Conservation (phyloP, 148 eudicot species). For the Camellia japonica region DNA sequence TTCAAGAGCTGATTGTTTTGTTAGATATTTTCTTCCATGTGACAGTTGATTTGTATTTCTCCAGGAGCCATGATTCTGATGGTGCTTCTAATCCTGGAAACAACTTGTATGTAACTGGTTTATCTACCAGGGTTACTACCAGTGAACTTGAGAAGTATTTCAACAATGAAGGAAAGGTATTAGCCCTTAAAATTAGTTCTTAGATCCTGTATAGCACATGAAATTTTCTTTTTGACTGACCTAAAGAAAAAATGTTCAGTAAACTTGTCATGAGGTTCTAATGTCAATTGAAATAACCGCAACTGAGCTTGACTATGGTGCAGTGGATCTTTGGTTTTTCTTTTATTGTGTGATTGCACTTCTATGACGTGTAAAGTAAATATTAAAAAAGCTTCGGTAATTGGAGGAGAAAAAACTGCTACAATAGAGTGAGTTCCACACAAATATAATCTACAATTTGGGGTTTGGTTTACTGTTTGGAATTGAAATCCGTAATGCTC, state of each 20-base stretch:
- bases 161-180: conserved; percentile 70
- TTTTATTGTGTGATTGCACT: not conserved
- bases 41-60: conserved; percentile 16
- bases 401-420: not conserved
- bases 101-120: conserved; percentile 70
- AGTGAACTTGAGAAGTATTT: conserved; percentile 63
- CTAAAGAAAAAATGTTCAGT: not conserved
- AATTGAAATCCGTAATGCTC: not conserved
- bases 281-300: not conserved
- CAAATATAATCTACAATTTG: not conserved
- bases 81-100: conserved; percentile 63
- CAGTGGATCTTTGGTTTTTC: conserved; percentile 2
- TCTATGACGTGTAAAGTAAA: not conserved
- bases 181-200: conserved; percentile 5
- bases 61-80: conserved; percentile 51
- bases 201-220: not conserved
- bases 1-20: not conserved
- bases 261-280: not conserved
- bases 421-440: not conserved
- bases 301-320: not conserved
- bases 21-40: conserved; percentile 1
- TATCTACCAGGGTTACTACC: conserved; percentile 58
- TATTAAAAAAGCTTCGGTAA: not conserved
- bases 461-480: not conserved
- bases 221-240: not conserved